Evolutionary conservation across 768 basidiomycete species (phyloP), one percentile per base, ranked within the genome.

Genomic region (Suillus hirtellus): DNA sequence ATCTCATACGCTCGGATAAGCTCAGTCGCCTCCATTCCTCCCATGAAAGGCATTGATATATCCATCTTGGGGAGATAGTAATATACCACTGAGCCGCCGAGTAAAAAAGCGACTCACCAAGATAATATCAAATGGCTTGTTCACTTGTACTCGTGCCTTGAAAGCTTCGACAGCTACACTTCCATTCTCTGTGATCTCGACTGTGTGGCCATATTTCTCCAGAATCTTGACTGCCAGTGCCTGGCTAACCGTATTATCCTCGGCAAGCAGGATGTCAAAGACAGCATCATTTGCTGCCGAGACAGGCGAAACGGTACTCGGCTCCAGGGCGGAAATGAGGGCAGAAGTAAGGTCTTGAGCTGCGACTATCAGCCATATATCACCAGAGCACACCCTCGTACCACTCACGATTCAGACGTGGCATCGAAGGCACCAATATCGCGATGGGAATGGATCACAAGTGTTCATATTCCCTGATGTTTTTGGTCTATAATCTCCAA

Each of bases 21-120:
- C 66, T 95, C 89, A 0, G 97, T 99, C 1, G 96, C 94, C 77
- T 99, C 96, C 89, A 96, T 93, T 66, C 96, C 96, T 58, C 96
- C 95, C 94, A 99, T 98, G 77, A 96, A 89, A 7, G 95, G 94
- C 94, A 96, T 96, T 11, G 95, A 97, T 14, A 97, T 90, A 70
- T 98, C 96, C 96, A 98, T 98, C 92, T 96, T 65, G 31, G 14
- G 54, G 38, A 53, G 7, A 56, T 14, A 14, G 1, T 40, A 40
- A 40, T 40, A 2, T 31, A 63, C 59, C 44, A 24, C 64, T 38
- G 19, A 14, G 37, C 15, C 49, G 27, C 49, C 42, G 54, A 4
- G 52, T 27, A 35, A 15, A 19, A 21, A 12, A 35, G 31, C 3
- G 34, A 82, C 90, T 69, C 67, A 96, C 95, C 40, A 98, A 83